These are phyloP conservation scores for Nakaseomyces sp. DNA, from an alignment of 1,139 yeast species.

Conservation along the genomic window DNA sequence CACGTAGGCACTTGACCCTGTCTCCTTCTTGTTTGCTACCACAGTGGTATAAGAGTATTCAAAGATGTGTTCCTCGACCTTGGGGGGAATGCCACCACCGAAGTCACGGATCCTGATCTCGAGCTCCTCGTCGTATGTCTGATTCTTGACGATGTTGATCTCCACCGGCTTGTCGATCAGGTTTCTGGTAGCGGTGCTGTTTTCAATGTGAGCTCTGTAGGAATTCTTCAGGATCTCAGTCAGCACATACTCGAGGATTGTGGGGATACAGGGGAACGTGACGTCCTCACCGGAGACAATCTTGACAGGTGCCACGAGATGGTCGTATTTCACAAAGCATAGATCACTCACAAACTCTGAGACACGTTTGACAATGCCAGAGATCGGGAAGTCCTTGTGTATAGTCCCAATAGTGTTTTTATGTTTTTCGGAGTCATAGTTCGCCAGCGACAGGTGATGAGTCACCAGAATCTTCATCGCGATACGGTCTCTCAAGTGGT, in stretches of 20 bases:
- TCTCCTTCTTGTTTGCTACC: conserved; percentile 18
- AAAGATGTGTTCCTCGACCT: conserved; percentile 56
- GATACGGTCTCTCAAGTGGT: conserved; percentile 76
- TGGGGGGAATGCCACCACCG: conserved; percentile 81
- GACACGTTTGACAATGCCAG: conserved; percentile 51
- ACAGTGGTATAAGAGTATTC: conserved; percentile 75
- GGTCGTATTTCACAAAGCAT: conserved; percentile 73
- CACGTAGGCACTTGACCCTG: conserved; percentile 39
- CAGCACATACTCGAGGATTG: conserved; percentile 76
- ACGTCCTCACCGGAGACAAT: conserved; percentile 47
- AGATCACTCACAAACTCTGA: conserved; percentile 74
- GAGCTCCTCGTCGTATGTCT: conserved; percentile 31
- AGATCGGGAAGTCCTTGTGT: conserved; percentile 52
- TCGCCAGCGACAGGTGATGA: conserved; percentile 61
- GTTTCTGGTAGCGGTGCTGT: conserved; percentile 27
- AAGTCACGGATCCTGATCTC: conserved; percentile 72
- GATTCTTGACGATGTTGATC: conserved; percentile 50
- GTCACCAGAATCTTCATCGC: conserved; percentile 78
- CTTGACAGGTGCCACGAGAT: conserved; percentile 45
- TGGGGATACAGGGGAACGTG: conserved; percentile 69
- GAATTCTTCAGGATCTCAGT: conserved; percentile 85
- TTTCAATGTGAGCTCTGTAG: conserved; percentile 77
- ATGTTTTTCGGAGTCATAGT: conserved; percentile 19
- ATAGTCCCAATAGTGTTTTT: conserved; percentile 56
- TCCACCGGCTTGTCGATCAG: conserved; percentile 49